Conservation (phyloP, 1,284 basidiomycete species). For the Leccinum griseonigrum region DNA sequence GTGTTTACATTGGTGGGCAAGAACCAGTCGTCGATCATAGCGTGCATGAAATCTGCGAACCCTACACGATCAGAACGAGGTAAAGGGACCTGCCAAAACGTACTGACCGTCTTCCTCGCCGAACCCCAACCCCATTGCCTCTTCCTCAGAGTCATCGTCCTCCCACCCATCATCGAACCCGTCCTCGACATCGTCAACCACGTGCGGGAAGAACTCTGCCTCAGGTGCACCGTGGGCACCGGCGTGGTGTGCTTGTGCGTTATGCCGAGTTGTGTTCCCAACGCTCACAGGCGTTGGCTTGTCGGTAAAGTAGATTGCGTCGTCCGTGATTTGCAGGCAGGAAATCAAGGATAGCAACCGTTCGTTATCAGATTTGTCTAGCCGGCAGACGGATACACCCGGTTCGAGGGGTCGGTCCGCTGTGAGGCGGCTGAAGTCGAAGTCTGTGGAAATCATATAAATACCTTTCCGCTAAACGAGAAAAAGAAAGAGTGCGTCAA, state of each 20-base stretch:
- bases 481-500: not conserved
- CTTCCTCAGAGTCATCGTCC: conserved; percentile 14
- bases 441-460: conserved; percentile 39
- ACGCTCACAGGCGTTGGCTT: conserved; percentile 19
- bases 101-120: conserved; percentile 10
- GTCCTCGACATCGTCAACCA: conserved; percentile 15
- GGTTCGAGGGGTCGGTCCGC: conserved; percentile 20
- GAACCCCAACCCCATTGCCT: not conserved
- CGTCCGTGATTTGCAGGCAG: conserved; percentile 59
- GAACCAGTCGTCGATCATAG: conserved; percentile 23
- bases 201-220: conserved; percentile 7
- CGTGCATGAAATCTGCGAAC: conserved; percentile 16
- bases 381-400: conserved; percentile 32
- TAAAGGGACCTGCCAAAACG: not conserved
- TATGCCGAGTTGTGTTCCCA: not conserved
- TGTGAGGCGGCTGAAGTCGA: conserved; percentile 18
- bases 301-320: conserved; percentile 50
- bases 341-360: conserved; percentile 38
- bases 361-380: conserved; percentile 39
- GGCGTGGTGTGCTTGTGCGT: not conserved
- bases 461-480: conserved; percentile 45
- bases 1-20: conserved; percentile 20
- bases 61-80: conserved; percentile 5
- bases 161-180: conserved; percentile 14
- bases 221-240: not conserved